Base-by-base conservation (phyloP, 2,329 filamentous ascomycete species). In the Talaromyces sp. region DNA sequence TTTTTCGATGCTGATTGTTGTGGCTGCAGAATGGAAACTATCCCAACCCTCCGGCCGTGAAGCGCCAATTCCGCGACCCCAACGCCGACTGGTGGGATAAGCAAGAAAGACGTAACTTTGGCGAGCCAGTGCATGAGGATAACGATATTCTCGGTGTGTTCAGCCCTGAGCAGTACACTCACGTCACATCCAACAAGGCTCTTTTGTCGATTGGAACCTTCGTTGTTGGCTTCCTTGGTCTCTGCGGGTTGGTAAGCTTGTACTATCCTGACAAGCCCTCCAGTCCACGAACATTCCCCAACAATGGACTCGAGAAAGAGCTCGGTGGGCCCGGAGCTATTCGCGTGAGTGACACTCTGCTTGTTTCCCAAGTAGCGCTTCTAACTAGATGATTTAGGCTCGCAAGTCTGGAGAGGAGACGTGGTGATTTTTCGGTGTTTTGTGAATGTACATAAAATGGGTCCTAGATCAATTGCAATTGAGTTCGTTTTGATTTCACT, bases 71-170 rank as follows among this genome's bases (percentile, higher is more conserved):
- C 82, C 92, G 95, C 77, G 95, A 98, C 79, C 95, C 96, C 41
- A 87, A 98, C 77, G 94, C 81, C 75, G 89, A 92, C 76, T 99
- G 93, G 92, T 98, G 93, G 92, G 94, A 99, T 81, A 90, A 93
- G 79, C 95, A 99, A 82, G 95, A 98, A 80, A 89, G 93, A 77
- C 88, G 95, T 74, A 98, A 99, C 85, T 98, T 91, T 77, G 93
- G 93, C 79, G 96, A 99, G 80, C 92, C 94, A 13, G 88, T 96
- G 61, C 94, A 99, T 79, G 96, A 99, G 80, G 95, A 99, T 79
- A 90, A 97, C 79, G 96, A 99, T 77, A 85, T 93, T 65, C 84
- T 98, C 65, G 93, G 93, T 72, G 90, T 97, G 69, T 94, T 99
- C 81, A 90, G 91, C 60, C 88, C 92, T 2, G 88, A 95, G 77